Evolutionary conservation across 1,284 basidiomycete genomes (phyloP), one percentile per base, ranked within the genome.

Genomic region (Termitomyces sp.): DNA sequence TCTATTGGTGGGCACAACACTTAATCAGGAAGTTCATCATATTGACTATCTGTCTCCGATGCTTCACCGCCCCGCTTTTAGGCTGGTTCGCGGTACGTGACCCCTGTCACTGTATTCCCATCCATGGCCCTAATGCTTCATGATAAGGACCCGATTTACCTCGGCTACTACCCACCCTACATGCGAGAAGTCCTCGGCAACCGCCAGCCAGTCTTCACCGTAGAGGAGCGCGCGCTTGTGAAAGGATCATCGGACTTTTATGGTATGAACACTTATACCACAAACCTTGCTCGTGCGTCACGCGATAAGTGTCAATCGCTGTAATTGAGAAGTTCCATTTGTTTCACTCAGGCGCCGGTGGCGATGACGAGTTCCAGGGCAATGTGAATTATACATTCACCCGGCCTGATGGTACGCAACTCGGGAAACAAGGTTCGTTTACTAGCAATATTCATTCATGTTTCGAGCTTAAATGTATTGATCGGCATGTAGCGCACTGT

Each of bases 191-290:
- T 87, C 60, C 78, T 89, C 45, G 82, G 83, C 28, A 79, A 83
- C 58, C 80, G 86, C 43, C 78, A 91, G 47, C 86, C 87, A 1
- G 70, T 74, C 36, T 88, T 88, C 64, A 86, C 86, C 0, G 65
- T 73, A 13, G 84, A 83, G 52, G 88, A 92, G 65, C 66, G 78
- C 58, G 71, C 71, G 13, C 67, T 90, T 48, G 82, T 92, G 53
- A 82, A 83, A 61, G 87, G 82, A 42, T 86, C 82, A n/a, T 85
- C 84, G 1, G 88, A 88, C 64, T 89, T 88, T 67, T 86, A 86
- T 65, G 85, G 82, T 49, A 85, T 85, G 81, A 87, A 89, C 71
- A 87, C 86, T 4, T 90, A 90, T 70, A 88, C 87, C 2, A 89
- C 86, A 38, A 87, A 90, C 68, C 79, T 88, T 26, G 80, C 81